Percentiles rank a stretch among this genome's conserved stretches.
phyloP scores from a whole-genome alignment of 495 filamentous ascomycete species.

The Podospora pseudopauciseta region DNA sequence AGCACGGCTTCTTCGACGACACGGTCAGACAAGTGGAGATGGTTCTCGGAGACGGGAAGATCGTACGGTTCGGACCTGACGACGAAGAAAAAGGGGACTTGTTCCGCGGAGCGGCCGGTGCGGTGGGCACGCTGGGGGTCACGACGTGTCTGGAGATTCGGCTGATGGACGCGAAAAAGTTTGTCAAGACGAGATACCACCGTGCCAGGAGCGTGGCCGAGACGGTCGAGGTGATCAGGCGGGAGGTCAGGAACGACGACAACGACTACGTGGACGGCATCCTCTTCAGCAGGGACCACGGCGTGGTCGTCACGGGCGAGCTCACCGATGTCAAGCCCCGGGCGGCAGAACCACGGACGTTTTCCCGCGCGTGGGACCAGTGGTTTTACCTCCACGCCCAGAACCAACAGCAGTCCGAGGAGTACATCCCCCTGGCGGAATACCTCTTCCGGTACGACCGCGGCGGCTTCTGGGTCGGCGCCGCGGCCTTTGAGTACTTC shows the following conservation, averaged over 20 bases:
- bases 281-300: conserved; percentile 46
- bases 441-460: conserved; percentile 63
- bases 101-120: conserved; percentile 55
- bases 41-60: conserved; percentile 52
- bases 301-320: conserved; percentile 51
- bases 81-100: conserved; percentile 44
- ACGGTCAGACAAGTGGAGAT: conserved; percentile 58
- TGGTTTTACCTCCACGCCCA: conserved; percentile 54
- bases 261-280: conserved; percentile 50
- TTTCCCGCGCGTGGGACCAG: conserved; percentile 43
- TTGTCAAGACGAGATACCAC: conserved; percentile 52
- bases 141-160: conserved; percentile 55
- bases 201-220: conserved; percentile 11
- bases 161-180: conserved; percentile 48
- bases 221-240: conserved; percentile 16
- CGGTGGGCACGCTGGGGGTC: conserved; percentile 57
- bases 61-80: conserved; percentile 34
- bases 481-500: conserved; percentile 54
- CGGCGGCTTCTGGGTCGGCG: conserved; percentile 58
- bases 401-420: conserved; percentile 23
- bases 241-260: conserved; percentile 17
- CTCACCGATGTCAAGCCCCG: conserved; percentile 38
- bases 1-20: conserved; percentile 56
- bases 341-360: conserved; percentile 32
- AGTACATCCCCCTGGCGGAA: conserved; percentile 45